phyloP scores from a whole-genome alignment of 495 filamentous ascomycete genomes.

The Cudoniella acicularis region DNA sequence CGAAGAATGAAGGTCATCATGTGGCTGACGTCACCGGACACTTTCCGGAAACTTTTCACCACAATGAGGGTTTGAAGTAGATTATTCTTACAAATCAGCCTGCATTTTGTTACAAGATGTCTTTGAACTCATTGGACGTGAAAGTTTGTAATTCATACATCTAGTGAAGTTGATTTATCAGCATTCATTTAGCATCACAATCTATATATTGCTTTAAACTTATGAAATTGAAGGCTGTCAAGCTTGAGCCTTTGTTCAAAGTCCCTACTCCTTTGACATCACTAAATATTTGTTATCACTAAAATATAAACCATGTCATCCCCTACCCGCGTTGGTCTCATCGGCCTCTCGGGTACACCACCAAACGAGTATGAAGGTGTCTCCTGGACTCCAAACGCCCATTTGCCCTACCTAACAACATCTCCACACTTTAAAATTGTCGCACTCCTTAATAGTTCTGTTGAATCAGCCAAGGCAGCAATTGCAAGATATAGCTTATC shows the following conservation, averaged over 20 bases:
- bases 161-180: too few species aligned
- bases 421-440: conserved; percentile 47
- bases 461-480: conserved; percentile 43
- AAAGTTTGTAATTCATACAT: too few species aligned
- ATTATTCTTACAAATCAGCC: not conserved
- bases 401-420: conserved; percentile 49
- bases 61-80: not conserved
- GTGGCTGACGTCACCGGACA: not conserved
- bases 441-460: conserved; percentile 55
- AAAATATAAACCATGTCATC: conserved; percentile 30
- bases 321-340: conserved; percentile 51
- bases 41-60: not conserved
- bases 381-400: conserved; percentile 43
- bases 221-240: too few species aligned
- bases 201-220: too few species aligned
- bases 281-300: not conserved
- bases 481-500: conserved; percentile 42
- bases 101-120: not conserved
- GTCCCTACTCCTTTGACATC: not conserved
- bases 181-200: too few species aligned
- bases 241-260: not conserved
- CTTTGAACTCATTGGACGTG: too few species aligned
- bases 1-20: too few species aligned
- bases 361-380: conserved; percentile 18
- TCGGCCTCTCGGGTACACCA: conserved; percentile 48